Conservation (phyloP, 2,329 filamentous ascomycete species). For the Cryphonectria radicalis region DNA sequence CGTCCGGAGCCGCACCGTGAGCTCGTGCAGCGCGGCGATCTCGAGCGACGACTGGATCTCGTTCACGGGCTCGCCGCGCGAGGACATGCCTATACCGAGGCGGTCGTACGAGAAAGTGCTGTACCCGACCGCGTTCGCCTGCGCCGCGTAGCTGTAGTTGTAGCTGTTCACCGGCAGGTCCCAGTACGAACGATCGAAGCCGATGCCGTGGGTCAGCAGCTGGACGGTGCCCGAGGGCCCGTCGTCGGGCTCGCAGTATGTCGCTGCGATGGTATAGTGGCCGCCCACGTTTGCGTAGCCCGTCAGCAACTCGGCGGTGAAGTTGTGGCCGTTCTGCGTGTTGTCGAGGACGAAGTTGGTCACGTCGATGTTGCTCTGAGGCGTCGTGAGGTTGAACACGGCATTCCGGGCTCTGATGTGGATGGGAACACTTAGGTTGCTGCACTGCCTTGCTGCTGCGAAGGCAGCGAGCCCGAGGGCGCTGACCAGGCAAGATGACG, state of each 20-base stretch:
- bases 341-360: slow-evolving; percentile 58
- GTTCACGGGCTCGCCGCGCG: slow-evolving; percentile 23
- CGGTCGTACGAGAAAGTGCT: slow-evolving; percentile 28
- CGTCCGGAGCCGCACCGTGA: slow-evolving; percentile 20
- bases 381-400: slow-evolving; percentile 53
- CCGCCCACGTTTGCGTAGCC: slow-evolving; percentile 56
- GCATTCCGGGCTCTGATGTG: slow-evolving; percentile 57
- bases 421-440: slow-evolving; percentile 60
- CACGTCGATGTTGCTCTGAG: slow-evolving; percentile 59
- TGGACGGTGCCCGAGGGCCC: slow-evolving; percentile 48
- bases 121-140: slow-evolving; percentile 21
- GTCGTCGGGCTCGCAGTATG: slow-evolving; percentile 62
- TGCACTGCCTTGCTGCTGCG: slow-evolving; percentile 44
- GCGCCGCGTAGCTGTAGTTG: slow-evolving; percentile 24
- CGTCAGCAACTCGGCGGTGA: slow-evolving; percentile 47
- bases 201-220: slow-evolving; percentile 58
- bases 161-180: slow-evolving; percentile 22
- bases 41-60: slow-evolving; percentile 27
- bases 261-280: slow-evolving; percentile 61
- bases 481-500: neutral
- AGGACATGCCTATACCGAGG: slow-evolving; percentile 21
- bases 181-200: slow-evolving; percentile 53
- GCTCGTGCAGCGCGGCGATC: slow-evolving; percentile 22
- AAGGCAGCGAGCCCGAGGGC: slow-evolving; percentile 34
- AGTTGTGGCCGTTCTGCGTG: slow-evolving; percentile 55